Conservation (phyloP, 2,329 filamentous ascomycete genomes). For the Alternaria ethzedia region DNA sequence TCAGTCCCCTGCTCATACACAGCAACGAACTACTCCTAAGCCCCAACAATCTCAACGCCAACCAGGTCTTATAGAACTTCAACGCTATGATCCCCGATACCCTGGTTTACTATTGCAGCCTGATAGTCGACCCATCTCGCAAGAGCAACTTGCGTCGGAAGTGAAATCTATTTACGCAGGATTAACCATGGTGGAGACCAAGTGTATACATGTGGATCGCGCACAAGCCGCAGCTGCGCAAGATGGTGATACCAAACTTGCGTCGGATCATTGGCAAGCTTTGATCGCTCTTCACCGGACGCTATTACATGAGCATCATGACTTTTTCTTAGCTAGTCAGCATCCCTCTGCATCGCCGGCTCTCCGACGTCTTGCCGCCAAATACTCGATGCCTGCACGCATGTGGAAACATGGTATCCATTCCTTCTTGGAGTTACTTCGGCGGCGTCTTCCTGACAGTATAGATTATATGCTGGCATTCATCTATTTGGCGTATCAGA, state of each 20-base stretch:
- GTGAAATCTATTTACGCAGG: constrained; percentile 85
- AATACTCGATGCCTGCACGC: constrained; percentile 88
- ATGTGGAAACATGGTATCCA: constrained; percentile 97
- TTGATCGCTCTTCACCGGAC: constrained; percentile 83
- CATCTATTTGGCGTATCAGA: constrained; percentile 86
- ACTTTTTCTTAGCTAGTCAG: constrained; percentile 79
- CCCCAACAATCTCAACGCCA: constrained; percentile 26
- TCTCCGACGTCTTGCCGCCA: constrained; percentile 71
- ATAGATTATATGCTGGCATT: constrained; percentile 91
- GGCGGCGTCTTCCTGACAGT: constrained; percentile 73
- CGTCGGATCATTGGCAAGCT: constrained; percentile 80
- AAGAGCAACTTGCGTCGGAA: constrained; percentile 80
- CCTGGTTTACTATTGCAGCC: constrained; percentile 61
- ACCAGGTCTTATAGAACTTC: constrained; percentile 44
- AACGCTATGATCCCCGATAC: constrained; percentile 39
- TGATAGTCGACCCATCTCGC: constrained; percentile 72
- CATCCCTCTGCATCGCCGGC: constrained; percentile 76
- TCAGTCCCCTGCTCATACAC: constrained; percentile 17
- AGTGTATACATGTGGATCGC: constrained; percentile 83
- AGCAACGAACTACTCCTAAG: constrained; percentile 19
- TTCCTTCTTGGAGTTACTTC: constrained; percentile 73
- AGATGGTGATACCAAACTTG: constrained; percentile 53
- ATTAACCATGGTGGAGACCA: constrained; percentile 83
- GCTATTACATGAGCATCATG: constrained; percentile 71
- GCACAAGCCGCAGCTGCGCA: constrained; percentile 63